These are phyloP conservation scores for Phytophthora citricola DNA, from an alignment of 352 stramenopile genomes.

Conservation along the genomic window DNA sequence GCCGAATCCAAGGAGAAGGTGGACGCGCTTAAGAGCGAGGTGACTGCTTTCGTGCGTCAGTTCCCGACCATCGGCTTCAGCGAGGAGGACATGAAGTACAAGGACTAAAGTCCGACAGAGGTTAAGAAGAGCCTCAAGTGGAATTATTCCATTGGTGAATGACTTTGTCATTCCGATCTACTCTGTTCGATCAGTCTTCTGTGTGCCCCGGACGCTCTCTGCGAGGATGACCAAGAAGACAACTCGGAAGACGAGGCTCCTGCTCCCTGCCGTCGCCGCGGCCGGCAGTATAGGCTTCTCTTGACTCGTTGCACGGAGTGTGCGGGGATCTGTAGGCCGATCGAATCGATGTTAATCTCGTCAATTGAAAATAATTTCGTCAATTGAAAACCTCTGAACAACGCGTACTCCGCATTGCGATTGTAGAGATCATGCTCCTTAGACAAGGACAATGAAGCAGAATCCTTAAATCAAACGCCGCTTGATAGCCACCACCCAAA, in stretches of 20 bases:
- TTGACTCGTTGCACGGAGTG: conserved; percentile 24
- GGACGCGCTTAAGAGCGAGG: conserved; percentile 83
- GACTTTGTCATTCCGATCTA: conserved; percentile 15
- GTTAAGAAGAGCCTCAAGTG: conserved; percentile 8
- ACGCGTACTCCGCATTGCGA: background rate
- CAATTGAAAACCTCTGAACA: conserved; percentile 1
- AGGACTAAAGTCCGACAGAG: conserved; percentile 56
- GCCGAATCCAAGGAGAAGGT: conserved; percentile 67
- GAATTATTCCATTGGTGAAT: conserved; percentile 13
- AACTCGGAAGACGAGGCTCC: conserved; percentile 7
- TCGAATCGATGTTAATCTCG: background rate
- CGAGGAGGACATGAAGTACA: conserved; percentile 93
- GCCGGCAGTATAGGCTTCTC: conserved; percentile 19
- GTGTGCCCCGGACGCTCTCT: conserved; percentile 13
- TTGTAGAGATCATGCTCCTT: background rate
- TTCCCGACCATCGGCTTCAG: conserved; percentile 98
- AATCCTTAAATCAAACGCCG: background rate
- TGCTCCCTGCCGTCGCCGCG: conserved; percentile 21
- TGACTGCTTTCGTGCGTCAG: conserved; percentile 93
- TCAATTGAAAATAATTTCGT: background rate
- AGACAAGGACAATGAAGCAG: background rate
- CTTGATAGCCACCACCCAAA: background rate
- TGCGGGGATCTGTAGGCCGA: background rate
- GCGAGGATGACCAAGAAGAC: conserved; percentile 19
- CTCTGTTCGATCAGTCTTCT: conserved; percentile 18